Percentiles rank a stretch among this genome's conserved stretches.
Conservation (phyloP, 176 grass and related monocot species). For the Thalia dealbata region DNA sequence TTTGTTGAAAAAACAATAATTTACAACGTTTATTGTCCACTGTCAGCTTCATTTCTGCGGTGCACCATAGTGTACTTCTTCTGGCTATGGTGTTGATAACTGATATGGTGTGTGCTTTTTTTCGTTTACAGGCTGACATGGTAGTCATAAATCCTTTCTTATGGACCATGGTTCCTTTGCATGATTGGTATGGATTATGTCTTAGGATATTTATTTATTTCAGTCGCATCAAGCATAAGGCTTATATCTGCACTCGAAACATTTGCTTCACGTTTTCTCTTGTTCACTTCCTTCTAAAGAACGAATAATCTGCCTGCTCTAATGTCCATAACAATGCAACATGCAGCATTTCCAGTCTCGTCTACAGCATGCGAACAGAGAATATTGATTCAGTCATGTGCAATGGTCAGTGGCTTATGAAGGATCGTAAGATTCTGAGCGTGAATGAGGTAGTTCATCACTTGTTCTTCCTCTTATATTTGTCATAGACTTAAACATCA, state of each 20-base stretch:
- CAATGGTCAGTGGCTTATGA: constrained; percentile 51
- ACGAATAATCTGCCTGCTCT: background rate
- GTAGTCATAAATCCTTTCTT: constrained; percentile 71
- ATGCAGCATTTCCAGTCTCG: constrained; percentile 38
- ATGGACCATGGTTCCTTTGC: constrained; percentile 86
- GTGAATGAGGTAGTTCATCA: constrained; percentile 33
- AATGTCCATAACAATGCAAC: constrained; percentile 3
- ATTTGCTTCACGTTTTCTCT: background rate
- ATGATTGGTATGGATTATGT: constrained; percentile 48
- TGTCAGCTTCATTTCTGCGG: no score
- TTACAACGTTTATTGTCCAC: no score
- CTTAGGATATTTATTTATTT: background rate
- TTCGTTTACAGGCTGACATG: constrained; percentile 56
- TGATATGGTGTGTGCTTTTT: background rate
- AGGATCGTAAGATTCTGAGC: constrained; percentile 30
- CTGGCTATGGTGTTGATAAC: background rate
- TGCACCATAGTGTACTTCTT: background rate
- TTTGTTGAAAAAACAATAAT: no score
- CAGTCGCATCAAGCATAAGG: background rate
- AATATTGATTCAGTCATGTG: constrained; percentile 47
- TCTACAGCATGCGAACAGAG: constrained; percentile 43
- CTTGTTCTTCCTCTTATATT: background rate
- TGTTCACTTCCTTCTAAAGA: background rate
- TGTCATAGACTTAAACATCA: background rate
- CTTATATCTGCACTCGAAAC: background rate